Evolutionary conservation across 2,329 filamentous ascomycete genomes (phyloP), one percentile per base, ranked within the genome.

Genomic region (Colletotrichum abscissum): DNA sequence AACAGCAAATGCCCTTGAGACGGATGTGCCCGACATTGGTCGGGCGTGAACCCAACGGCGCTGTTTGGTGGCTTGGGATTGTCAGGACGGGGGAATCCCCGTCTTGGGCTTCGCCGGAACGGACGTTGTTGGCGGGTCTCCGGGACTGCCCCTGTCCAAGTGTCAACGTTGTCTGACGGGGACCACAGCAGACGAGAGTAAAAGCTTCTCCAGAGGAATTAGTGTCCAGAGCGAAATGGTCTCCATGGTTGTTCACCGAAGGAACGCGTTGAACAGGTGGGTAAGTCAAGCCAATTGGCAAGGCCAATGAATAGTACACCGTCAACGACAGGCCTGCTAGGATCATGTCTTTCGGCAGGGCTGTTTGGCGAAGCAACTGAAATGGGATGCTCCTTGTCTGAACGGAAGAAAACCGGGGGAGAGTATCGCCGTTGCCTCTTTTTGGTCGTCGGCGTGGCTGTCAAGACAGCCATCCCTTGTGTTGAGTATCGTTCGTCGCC

Each of bases 381-480:
- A 33, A 65, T 30, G 60, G 70, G 70, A 65, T 73, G 42, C 55
- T 65, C 67, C 70, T 65, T 65, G 70, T 70, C 52, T 12, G n/a
- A 24, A 22, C 35, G 22, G 55, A 6, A 49, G 22, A 46, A 38
- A 26, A 58, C 42, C 42, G 58, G 65, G 58, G 24, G 12, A 55
- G 46, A 42, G 49, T 30, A 64, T 26, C 59, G 55, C 38, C 33
- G 52, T 12, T 49, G 42, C 33, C 42, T 63, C 26, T 63, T 54
- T 67, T 42, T 30, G 35, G 68, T 28, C 33, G n/a, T 52, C 42
- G 60, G 49, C 46, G 33, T 42, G 12, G n/a, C 8, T 58, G 19
- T 22, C 46, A 55, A 65, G 66, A 59, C 55, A 70, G 6, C 55
- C 70, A 60, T 70, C 38, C 55, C 70, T 69, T 62, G 66, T 49